Percentiles rank a stretch among this genome's conserved stretches.
Conservation (phyloP, 2,329 filamentous ascomycete species). For the Colletotrichum nymphaeae region DNA sequence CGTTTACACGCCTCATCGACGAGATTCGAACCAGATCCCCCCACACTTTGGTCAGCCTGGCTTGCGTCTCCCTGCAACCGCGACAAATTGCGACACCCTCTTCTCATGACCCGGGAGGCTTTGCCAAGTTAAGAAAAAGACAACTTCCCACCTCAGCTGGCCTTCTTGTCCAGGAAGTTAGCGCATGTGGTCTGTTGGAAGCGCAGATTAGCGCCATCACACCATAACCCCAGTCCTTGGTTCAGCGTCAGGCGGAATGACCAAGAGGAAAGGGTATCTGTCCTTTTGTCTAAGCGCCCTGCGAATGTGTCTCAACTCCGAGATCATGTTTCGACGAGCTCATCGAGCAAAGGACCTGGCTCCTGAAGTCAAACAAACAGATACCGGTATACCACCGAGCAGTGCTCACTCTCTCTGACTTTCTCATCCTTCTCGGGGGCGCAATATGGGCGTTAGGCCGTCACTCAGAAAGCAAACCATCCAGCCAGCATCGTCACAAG, state of each 20-base stretch:
- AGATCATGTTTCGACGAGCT: slow-evolving; percentile 27
- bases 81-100: neutral
- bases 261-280: slow-evolving; percentile 24
- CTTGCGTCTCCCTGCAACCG: slow-evolving; percentile 1
- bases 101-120: neutral
- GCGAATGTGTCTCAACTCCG: slow-evolving; percentile 25
- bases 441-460: neutral
- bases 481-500: slow-evolving; percentile 4
- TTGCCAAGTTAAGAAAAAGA: neutral
- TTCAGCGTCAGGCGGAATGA: slow-evolving; percentile 27
- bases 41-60: slow-evolving; percentile 11
- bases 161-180: neutral
- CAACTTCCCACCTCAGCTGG: slow-evolving; percentile 3
- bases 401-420: neutral
- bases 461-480: neutral
- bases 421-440: neutral
- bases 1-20: slow-evolving; percentile 17
- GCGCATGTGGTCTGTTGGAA: slow-evolving; percentile 20
- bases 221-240: slow-evolving; percentile 19
- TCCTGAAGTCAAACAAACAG: neutral
- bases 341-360: neutral
- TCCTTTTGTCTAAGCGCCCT: slow-evolving; percentile 18
- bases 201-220: slow-evolving; percentile 21
- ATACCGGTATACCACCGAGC: neutral
- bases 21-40: neutral